Conservation (phyloP, 371 early-diverging fungal species). For the Zancudomyces culisetae region DNA sequence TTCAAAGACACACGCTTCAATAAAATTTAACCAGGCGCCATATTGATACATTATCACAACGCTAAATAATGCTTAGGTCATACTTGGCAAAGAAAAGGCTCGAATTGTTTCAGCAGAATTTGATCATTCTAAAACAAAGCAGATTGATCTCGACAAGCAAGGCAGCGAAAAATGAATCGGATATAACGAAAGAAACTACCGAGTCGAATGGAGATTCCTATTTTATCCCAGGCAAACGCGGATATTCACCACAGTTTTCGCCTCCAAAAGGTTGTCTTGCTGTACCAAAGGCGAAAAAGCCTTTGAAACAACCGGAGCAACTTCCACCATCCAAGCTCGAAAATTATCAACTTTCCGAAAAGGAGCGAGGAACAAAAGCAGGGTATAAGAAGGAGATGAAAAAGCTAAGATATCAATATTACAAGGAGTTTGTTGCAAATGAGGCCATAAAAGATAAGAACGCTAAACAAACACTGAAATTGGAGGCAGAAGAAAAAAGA, state of each 20-base stretch:
- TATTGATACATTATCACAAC: too few relatives aligned
- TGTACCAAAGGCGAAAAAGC: constrained; percentile 5
- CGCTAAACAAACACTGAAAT: constrained; percentile 2
- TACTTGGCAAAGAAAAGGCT: too few relatives aligned
- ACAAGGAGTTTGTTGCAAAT: constrained; percentile 7
- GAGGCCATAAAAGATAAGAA: constrained; percentile 5
- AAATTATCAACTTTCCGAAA: neutral
- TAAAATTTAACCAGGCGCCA: too few relatives aligned
- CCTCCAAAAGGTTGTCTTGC: constrained; percentile 16
- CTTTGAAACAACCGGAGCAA: constrained; percentile 7
- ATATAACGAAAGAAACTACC: neutral
- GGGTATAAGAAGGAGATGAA: constrained; percentile 14
- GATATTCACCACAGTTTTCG: constrained; percentile 22
- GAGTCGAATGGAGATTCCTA: constrained; percentile 1
- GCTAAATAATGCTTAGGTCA: too few relatives aligned
- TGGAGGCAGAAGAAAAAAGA: neutral
- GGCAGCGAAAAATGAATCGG: too few relatives aligned
- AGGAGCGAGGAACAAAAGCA: constrained; percentile 5
- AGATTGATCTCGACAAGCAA: too few relatives aligned
- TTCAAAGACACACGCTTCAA: too few relatives aligned
- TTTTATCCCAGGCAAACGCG: constrained; percentile 19
- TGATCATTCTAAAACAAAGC: too few relatives aligned
- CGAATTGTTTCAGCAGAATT: too few relatives aligned
- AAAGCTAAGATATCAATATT: constrained; percentile 11
- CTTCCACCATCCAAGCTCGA: constrained; percentile 13